Evolutionary conservation across 2,329 filamentous ascomycete genomes (phyloP), one percentile per base, ranked within the genome.

Genomic region (Colletotrichum plurivorum): DNA sequence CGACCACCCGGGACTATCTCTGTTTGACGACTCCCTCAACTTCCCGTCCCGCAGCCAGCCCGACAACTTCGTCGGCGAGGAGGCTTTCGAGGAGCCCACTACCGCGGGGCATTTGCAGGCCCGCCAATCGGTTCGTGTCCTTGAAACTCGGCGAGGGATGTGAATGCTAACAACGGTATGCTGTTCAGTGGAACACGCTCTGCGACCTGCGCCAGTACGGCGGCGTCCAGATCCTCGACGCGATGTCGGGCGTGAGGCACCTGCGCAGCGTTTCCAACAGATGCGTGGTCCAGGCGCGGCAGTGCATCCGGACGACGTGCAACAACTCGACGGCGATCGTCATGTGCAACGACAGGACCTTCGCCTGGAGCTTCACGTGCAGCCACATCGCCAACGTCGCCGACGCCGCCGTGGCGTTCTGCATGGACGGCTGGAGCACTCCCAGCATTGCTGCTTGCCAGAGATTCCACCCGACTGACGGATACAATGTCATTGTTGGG

Each of bases 221-320:
- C 41, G 41, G 41, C 41, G 41, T 43, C 13, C 41, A 43, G 41
- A 15, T 43, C 41, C 10, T 43, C 6, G 41, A 43, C 41, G 13
- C 16, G 13, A 43, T 43, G 5, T 43, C 41, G 41, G 41, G 41
- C 13, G 6, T 15, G 10, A 43, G 15, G 2, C 15, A 43, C 41
- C 16, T 43, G 41, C 13, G 12, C 10, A 13, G 41, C 15, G 41
- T 43, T 15, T 15, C 41, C 39, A 13, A 36, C 39, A 45, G 39
- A 0, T 56, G 20, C 31, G 54, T 56, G n/a, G 39, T 56, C 2
- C 53, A 56, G 15, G 53, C 53, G 27, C 20, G 53, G 53, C 53
- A 4, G 53, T 56, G 53, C 36, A 56, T 45, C 5, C 18, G 53
- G 36, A 22, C 53, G 18, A 56, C 15, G 5, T 56, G 54, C 31